Evolutionary conservation across 225 moss, liverwort and hornwort genomes (phyloP), one percentile per base, ranked within the genome.

Genomic region (Bryoerythrophyllum caledonicum): DNA sequence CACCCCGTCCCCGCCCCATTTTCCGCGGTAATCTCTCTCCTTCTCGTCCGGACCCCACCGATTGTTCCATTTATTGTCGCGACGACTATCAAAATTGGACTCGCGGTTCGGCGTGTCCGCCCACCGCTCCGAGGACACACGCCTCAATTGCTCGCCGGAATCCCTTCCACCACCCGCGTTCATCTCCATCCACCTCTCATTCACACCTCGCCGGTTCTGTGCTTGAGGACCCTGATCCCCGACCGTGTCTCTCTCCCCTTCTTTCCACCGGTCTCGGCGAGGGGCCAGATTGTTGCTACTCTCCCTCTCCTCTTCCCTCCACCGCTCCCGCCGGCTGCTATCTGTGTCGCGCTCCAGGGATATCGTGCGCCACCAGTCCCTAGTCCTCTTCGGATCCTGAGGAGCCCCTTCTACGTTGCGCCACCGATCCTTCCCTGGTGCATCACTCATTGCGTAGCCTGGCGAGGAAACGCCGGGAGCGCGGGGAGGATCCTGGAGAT

Each of bases 261-360:
- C 90, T 62, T 90, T 90, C 90, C 90, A 90, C 20, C 88, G 86
- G 72, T 90, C 90, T 57, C 90, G 82, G 52, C 90, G 83, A 71
- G 90, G 82, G 59, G 80, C 88, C 71, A 86, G 35, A 62, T 81
- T 83, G 43, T 61, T 86, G 74, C 79, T 90, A 40, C 78, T 90
- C 56, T 90, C 90, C 74, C 90, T 86, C 83, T 90, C 90, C 79
- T 90, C 90, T 76, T 90, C 90, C 79, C 90, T 80, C 90, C 90
- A 90, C 21, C 88, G 83, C 74, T 90, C 90, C 48, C 90, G 83
- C 21, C 88, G 88, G 63, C 82, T 85, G 82, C 83, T 86, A 49
- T 90, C 90, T 61, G 81, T 67, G 67, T 90, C 90, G 23, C 90
- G 90, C 67, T 90, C 90, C 80, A 90, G 44, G 3, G 90, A 90